phyloP scores from a whole-genome alignment of 1,139 yeast genomes.

The Geotrichum siamense region DNA sequence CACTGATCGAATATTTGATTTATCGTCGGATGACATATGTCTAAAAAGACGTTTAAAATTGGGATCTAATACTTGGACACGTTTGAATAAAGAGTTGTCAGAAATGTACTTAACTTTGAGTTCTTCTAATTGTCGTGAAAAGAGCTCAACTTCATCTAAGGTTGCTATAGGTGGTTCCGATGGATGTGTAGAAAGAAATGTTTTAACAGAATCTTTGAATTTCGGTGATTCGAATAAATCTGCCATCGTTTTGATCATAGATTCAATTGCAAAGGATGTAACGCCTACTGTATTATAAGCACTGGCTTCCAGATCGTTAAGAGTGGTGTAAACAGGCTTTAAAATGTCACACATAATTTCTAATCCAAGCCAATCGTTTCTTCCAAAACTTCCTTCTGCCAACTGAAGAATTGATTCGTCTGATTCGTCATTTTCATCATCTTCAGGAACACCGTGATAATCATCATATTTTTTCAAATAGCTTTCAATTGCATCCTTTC shows the following conservation, averaged over 20 bases:
- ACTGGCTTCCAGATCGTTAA: constrained; percentile 16
- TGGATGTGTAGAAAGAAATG: not conserved
- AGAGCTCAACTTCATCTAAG: constrained; percentile 7
- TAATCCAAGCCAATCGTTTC: constrained; percentile 14
- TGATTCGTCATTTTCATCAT: constrained; percentile 13
- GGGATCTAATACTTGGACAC: constrained; percentile 18
- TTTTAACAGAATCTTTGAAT: constrained; percentile 4
- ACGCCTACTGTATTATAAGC: constrained; percentile 19
- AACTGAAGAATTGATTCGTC: constrained; percentile 16
- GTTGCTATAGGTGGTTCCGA: not conserved
- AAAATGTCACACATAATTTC: constrained; percentile 13
- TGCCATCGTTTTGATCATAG: constrained; percentile 17
- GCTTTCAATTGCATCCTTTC: constrained; percentile 14
- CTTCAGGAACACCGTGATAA: constrained; percentile 9
- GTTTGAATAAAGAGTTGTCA: constrained; percentile 12
- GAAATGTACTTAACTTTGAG: constrained; percentile 10
- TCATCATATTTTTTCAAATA: constrained; percentile 15
- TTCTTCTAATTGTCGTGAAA: constrained; percentile 7
- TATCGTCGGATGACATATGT: constrained; percentile 16
- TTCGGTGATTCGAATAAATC: constrained; percentile 8
- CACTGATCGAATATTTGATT: constrained; percentile 12
- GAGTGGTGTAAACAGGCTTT: constrained; percentile 17
- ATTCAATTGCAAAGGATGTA: constrained; percentile 19
- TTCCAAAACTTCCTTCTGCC: constrained; percentile 16
- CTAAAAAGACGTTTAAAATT: constrained; percentile 18